Evolutionary conservation across 805 yeast species (phyloP), one percentile per base, ranked within the genome.

Genomic region (Lachancea dasiensis): DNA sequence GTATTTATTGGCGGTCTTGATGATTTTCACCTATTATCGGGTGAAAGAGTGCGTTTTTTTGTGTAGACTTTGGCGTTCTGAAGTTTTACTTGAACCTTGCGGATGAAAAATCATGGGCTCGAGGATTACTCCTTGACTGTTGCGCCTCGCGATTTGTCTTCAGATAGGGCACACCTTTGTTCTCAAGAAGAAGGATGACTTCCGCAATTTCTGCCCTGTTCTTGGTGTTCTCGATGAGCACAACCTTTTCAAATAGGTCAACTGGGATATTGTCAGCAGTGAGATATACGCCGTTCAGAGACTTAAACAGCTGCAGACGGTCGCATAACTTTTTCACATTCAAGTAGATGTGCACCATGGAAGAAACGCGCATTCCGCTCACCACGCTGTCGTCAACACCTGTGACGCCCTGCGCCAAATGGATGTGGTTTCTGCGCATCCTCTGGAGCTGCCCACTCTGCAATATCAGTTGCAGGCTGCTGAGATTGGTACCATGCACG

Each of bases 401-500:
- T 1, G 75, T 70, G 7, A 74, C 48, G 9, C 79, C 80, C 1
- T 75, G 63, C 0, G 97, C 85, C 55, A 90, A 69, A 61, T 92
- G 98, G 13, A 92, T 76, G 57, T 92, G 97, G 47, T 81, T 81
- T 50, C 98, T 65, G 22, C 58, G 62, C 95, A 87, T 85, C 43
- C 61, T 67, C 11, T 70, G 69, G 17, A 92, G 61, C 0, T 86
- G 87, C 0, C 77, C 77, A 3, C 68, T 48, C 18, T 61, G 36
- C n/a, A 70, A 39, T 3, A 84, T 84, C 15, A 54, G 40, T 1
- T 61, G 51, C 47, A 82, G 62, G 20, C 72, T 75, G 3, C 58
- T 54, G 4, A 42, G 38, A 41, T 68, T 76, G 0, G 97, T 90
- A 3, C 97, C 97, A 58, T 92, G 98, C 14, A 86, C 77, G 3